Evolutionary conservation across 2,329 filamentous ascomycete genomes (phyloP).

Genomic region (Trichoderma sp.): DNA sequence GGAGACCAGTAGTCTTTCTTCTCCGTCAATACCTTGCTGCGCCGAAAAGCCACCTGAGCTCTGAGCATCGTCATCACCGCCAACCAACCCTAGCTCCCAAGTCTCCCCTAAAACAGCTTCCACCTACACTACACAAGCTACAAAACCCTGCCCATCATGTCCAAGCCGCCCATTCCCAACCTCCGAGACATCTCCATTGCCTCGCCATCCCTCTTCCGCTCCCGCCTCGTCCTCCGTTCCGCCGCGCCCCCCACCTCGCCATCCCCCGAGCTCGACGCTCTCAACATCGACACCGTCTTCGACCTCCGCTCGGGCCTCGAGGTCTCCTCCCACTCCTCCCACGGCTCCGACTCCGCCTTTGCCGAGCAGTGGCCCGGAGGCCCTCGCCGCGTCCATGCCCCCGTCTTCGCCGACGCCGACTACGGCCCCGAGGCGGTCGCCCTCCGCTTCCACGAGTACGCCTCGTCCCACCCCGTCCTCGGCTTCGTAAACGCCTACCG

Average conservation of each 20-base stretch:
- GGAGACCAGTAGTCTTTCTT: too few relatives aligned
- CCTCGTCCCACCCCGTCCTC: conserved; percentile 44
- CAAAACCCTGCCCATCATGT: background rate
- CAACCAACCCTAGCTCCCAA: background rate
- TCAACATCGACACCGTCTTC: conserved; percentile 64
- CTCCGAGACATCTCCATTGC: conserved; percentile 61
- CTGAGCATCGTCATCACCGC: background rate
- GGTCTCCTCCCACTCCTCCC: conserved; percentile 46
- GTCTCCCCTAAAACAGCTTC: background rate
- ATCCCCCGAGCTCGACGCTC: conserved; percentile 48
- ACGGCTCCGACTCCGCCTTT: conserved; percentile 25
- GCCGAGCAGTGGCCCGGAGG: conserved; percentile 22
- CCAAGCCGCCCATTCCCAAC: conserved; percentile 49
- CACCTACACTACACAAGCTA: background rate
- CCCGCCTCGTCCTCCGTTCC: conserved; percentile 62
- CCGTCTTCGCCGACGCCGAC: conserved; percentile 62
- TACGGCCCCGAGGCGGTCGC: conserved; percentile 63
- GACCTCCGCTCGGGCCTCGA: conserved; percentile 65
- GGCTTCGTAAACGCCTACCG: conserved; percentile 64
- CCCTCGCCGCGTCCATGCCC: conserved; percentile 55
- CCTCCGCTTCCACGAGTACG: conserved; percentile 58
- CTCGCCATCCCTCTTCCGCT: conserved; percentile 53
- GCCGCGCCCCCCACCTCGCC: conserved; percentile 60
- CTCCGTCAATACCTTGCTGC: too few relatives aligned
- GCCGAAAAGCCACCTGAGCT: background rate